These are phyloP conservation scores for Rhizopus stolonifer DNA, from an alignment of 371 early-diverging fungal genomes.

Conservation along the genomic window DNA sequence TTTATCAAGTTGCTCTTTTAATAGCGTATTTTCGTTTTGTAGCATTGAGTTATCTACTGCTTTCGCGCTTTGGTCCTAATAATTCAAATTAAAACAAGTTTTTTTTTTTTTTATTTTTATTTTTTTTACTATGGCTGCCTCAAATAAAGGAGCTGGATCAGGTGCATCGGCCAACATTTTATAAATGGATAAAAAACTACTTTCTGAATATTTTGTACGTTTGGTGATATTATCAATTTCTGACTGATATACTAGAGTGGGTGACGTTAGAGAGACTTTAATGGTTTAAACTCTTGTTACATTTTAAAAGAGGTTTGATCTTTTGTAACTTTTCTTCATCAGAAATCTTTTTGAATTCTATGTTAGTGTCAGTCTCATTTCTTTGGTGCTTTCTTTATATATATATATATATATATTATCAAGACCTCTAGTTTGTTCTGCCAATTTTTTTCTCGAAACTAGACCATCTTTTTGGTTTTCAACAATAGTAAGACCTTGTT, in stretches of 20 bases:
- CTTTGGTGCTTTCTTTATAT: too few relatives aligned
- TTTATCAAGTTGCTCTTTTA: constrained; percentile 56
- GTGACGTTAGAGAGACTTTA: too few relatives aligned
- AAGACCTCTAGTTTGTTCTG: constrained; percentile 85
- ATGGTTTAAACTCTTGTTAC: too few relatives aligned
- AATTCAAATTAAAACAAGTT: too few relatives aligned
- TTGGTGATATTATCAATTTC: constrained; percentile 90
- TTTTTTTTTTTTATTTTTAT: too few relatives aligned
- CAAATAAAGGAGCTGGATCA: constrained; percentile 78
- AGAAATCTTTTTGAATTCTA: constrained; percentile 78
- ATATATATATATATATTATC: constrained; percentile 3
- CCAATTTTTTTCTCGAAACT: constrained; percentile 76
- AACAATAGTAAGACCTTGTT: constrained; percentile 74
- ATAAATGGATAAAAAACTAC: constrained; percentile 78
- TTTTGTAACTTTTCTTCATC: constrained; percentile 77
- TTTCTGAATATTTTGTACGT: constrained; percentile 83
- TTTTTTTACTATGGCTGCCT: constrained; percentile 41
- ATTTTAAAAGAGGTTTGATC: constrained; percentile 72
- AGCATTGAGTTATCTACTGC: constrained; percentile 45
- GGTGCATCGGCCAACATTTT: constrained; percentile 81
- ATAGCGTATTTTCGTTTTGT: constrained; percentile 53
- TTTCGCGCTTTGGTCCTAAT: constrained; percentile 64
- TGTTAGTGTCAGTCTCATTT: constrained; percentile 1
- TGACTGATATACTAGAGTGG: constrained; percentile 77
- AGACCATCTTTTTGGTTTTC: constrained; percentile 84